phyloP scores from a whole-genome alignment of 305 asterid species.

The Fraxinus nigra region DNA sequence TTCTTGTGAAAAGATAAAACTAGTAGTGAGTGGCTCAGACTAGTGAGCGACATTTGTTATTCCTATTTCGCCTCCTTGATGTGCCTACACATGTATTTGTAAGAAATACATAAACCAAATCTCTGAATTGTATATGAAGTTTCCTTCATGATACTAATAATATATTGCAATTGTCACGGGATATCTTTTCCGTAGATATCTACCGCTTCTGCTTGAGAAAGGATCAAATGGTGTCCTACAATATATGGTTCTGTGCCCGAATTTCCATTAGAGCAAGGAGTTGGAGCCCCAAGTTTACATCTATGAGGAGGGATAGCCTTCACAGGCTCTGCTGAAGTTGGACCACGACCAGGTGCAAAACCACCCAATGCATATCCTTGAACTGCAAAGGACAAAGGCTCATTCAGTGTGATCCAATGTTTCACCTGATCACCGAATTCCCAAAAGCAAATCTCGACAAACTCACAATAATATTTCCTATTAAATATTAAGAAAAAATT shows the following conservation, averaged over 20 bases:
- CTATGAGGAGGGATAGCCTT: not conserved
- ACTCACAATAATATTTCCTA: conserved; percentile 27
- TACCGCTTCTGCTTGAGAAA: conserved; percentile 25
- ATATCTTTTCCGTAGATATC: conserved; percentile 2
- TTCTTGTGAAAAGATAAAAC: no score
- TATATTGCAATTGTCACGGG: not conserved
- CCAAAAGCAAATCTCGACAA: conserved; percentile 30
- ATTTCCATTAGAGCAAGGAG: not conserved
- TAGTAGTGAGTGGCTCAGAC: not conserved
- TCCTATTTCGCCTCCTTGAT: conserved; percentile 3
- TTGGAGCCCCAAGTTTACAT: not conserved
- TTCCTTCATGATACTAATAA: not conserved
- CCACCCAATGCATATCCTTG: conserved; percentile 12
- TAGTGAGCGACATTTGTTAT: not conserved
- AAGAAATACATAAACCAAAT: not conserved
- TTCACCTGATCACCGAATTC: conserved; percentile 28
- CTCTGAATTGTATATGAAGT: no score
- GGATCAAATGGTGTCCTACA: conserved; percentile 22
- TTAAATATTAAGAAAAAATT: not conserved
- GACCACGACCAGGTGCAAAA: conserved; percentile 6
- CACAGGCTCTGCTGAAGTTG: not conserved
- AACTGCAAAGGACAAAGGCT: not conserved
- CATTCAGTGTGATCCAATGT: conserved; percentile 30
- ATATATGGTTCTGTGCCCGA: conserved; percentile 16
- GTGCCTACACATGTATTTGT: not conserved